phyloP scores from a whole-genome alignment of 2,329 filamentous ascomycete species.

The Fusarium sp. region DNA sequence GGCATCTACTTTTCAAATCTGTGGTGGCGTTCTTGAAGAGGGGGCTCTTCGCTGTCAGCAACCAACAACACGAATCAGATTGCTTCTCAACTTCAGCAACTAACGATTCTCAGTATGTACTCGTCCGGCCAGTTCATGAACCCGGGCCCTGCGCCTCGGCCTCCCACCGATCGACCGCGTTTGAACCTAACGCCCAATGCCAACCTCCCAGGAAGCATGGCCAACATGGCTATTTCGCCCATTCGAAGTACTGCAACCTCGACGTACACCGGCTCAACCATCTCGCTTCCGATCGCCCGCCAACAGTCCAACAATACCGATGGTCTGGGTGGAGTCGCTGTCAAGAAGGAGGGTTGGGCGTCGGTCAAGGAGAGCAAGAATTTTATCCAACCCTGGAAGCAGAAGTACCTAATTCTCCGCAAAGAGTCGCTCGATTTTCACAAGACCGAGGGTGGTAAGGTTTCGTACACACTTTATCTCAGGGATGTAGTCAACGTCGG shows the following conservation, averaged over 20 bases:
- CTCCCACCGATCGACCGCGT: conserved; percentile 84
- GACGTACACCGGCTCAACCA: conserved; percentile 61
- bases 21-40: not conserved
- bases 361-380: conserved; percentile 91
- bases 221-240: conserved; percentile 78
- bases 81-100: conserved; percentile 7
- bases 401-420: conserved; percentile 89
- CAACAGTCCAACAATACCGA: conserved; percentile 69
- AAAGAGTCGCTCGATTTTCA: conserved; percentile 95
- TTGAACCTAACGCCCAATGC: conserved; percentile 81
- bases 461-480: conserved; percentile 84
- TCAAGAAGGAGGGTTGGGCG: conserved; percentile 85
- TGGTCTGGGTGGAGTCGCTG: conserved; percentile 72
- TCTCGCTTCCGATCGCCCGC: conserved; percentile 73
- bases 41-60: conserved; percentile 3
- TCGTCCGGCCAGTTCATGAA: conserved; percentile 86
- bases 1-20: not conserved
- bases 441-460: conserved; percentile 88
- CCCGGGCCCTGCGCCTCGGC: conserved; percentile 90
- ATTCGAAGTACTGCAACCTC: conserved; percentile 71
- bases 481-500: conserved; percentile 91
- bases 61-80: not conserved
- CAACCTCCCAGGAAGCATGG: conserved; percentile 80
- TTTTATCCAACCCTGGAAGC: conserved; percentile 86
- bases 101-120: conserved; percentile 59